Evolutionary conservation across 345 rosid species (phyloP).

Genomic region (Clausena lansium): DNA sequence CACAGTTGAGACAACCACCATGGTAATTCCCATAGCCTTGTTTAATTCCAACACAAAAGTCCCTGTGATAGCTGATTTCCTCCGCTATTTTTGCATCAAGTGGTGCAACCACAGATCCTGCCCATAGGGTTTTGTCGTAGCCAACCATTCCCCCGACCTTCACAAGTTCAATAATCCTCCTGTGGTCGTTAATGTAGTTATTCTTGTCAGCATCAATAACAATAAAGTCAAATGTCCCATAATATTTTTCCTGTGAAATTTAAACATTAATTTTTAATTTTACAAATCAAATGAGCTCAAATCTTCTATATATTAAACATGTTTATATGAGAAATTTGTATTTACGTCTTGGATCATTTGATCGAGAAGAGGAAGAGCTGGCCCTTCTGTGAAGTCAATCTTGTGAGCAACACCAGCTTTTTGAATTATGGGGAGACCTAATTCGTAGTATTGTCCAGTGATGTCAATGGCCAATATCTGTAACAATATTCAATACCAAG

Average conservation of each 20-base stretch:
- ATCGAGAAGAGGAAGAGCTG: slow-evolving; percentile 86
- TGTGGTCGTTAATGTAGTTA: slow-evolving; percentile 28
- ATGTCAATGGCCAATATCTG: slow-evolving; percentile 94
- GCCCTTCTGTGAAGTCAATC: slow-evolving; percentile 88
- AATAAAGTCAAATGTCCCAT: slow-evolving; percentile 35
- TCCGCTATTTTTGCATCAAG: slow-evolving; percentile 75
- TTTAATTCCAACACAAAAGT: slow-evolving; percentile 85
- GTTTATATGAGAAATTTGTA: too few relatives aligned
- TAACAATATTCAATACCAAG: not conserved
- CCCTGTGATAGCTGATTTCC: slow-evolving; percentile 65
- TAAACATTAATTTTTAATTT: not conserved
- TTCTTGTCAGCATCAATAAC: slow-evolving; percentile 49
- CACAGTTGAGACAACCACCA: too few relatives aligned
- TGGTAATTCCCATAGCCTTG: too few relatives aligned
- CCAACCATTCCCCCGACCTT: slow-evolving; percentile 52
- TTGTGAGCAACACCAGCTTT: too few relatives aligned
- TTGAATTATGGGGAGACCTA: slow-evolving; percentile 76
- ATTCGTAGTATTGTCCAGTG: slow-evolving; percentile 69
- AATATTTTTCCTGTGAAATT: slow-evolving; percentile 5
- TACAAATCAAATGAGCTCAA: not conserved
- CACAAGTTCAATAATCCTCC: slow-evolving; percentile 39
- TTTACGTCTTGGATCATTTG: slow-evolving; percentile 67
- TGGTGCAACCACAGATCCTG: slow-evolving; percentile 40
- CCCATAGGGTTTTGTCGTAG: slow-evolving; percentile 96
- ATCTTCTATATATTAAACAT: too few relatives aligned